A percentile compares a stretch with the other conserved stretches of the same genome.
These are phyloP conservation scores for Ophiocordyceps robertsii DNA, from an alignment of 2,329 filamentous ascomycete species.

Conservation along the genomic window DNA sequence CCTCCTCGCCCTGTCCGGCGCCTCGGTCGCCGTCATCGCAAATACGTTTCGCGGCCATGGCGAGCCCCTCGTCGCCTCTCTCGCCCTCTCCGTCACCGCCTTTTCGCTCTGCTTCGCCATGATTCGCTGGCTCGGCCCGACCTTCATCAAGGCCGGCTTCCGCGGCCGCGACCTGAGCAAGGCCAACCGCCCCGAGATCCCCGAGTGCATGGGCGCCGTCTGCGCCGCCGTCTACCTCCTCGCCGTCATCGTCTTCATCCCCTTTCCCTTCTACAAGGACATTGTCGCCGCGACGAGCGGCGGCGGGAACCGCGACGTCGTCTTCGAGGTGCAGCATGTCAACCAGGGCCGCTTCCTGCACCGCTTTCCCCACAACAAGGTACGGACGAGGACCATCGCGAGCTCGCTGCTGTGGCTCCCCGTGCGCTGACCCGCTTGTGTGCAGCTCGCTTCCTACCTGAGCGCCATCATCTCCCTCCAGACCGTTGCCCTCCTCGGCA, in stretches of 20 bases:
- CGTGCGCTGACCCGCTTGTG: not conserved
- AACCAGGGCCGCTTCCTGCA: slow-evolving; percentile 79
- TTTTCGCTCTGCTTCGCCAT: slow-evolving; percentile 74
- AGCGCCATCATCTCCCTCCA: slow-evolving; percentile 90
- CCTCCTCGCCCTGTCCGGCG: slow-evolving; percentile 50
- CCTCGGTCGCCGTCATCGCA: slow-evolving; percentile 58
- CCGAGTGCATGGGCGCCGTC: slow-evolving; percentile 91
- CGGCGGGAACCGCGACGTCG: slow-evolving; percentile 80
- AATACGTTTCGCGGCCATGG: slow-evolving; percentile 78
- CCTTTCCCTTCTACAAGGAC: slow-evolving; percentile 96
- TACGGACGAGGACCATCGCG: slow-evolving; percentile 18
- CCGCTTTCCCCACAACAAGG: slow-evolving; percentile 89
- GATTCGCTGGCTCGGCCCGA: slow-evolving; percentile 84
- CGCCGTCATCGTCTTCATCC: slow-evolving; percentile 80
- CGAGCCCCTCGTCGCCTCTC: slow-evolving; percentile 75
- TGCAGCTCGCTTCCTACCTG: slow-evolving; percentile 80
- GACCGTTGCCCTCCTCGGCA: slow-evolving; percentile 77
- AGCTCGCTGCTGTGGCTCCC: not conserved
- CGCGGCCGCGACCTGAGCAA: slow-evolving; percentile 83
- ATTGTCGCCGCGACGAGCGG: slow-evolving; percentile 91
- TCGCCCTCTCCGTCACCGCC: slow-evolving; percentile 74
- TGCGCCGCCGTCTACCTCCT: slow-evolving; percentile 88
- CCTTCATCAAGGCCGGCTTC: slow-evolving; percentile 77
- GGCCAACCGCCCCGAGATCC: slow-evolving; percentile 56
- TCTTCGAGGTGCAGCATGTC: slow-evolving; percentile 58